A percentile compares a stretch with the other conserved stretches of the same genome.
These are phyloP conservation scores for Suhomyces terraborum DNA, from an alignment of 1,139 yeast genomes.

Conservation along the genomic window DNA sequence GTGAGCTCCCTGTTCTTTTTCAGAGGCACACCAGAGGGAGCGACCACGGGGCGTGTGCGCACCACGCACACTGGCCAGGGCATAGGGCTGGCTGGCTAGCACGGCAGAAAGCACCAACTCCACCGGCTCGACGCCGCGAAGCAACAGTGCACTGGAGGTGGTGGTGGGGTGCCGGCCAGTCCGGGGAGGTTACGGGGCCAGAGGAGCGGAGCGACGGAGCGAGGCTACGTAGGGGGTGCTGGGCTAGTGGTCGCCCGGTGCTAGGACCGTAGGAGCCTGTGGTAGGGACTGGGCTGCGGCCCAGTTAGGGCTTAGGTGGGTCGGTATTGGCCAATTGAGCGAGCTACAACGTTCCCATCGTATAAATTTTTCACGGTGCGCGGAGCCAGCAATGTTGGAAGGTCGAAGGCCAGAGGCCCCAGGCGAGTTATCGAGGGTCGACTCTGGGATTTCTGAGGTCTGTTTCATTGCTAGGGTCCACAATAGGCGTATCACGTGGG, in stretches of 20 bases:
- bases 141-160: neutral
- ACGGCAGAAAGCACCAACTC: neutral
- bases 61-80: neutral
- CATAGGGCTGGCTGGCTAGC: neutral
- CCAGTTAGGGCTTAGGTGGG: too few species aligned
- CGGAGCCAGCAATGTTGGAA: neutral
- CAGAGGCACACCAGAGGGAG: too few species aligned
- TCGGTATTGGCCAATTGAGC: too few species aligned
- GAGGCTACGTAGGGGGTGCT: too few species aligned
- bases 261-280: too few species aligned
- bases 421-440: too few species aligned
- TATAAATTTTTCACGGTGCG: neutral
- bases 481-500: neutral
- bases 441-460: too few species aligned
- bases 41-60: constrained; percentile 7
- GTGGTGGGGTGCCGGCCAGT: neutral
- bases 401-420: too few species aligned
- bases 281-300: too few species aligned
- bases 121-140: neutral
- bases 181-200: neutral
- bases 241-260: too few species aligned
- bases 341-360: constrained; percentile 1
- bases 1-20: constrained; percentile 13
- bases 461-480: neutral
- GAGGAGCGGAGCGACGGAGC: too few species aligned